Percentiles rank a stretch among this genome's conserved stretches.
Evolutionary conservation across 1,139 yeast genomes (phyloP).

Genomic region (Diutina scorzettiae): DNA sequence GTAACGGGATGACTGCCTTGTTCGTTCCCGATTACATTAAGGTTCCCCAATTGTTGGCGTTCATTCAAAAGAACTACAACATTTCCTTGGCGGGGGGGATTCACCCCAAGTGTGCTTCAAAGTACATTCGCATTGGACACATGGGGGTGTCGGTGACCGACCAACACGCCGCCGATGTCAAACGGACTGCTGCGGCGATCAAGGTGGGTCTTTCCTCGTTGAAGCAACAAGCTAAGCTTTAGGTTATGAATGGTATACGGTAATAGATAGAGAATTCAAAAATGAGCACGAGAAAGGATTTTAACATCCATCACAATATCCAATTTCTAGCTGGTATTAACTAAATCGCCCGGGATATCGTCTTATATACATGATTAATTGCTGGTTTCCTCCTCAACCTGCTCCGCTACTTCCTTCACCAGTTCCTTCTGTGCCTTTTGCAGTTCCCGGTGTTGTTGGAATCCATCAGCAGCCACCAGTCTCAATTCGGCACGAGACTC

Average conservation of each 20-base stretch:
- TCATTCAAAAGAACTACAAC: background rate
- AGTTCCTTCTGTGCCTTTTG: too few relatives aligned
- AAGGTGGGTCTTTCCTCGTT: background rate
- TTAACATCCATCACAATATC: too few relatives aligned
- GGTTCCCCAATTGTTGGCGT: constrained; percentile 4
- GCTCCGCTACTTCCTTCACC: too few relatives aligned
- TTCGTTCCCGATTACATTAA: constrained; percentile 5
- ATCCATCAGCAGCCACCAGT: constrained; percentile 30
- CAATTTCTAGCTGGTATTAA: too few relatives aligned
- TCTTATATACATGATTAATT: too few relatives aligned
- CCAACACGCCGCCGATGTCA: constrained; percentile 5
- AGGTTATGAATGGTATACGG: background rate
- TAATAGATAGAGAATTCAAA: too few relatives aligned
- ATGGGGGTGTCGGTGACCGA: constrained; percentile 6
- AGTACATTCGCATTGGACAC: constrained; percentile 7
- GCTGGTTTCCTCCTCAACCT: too few relatives aligned
- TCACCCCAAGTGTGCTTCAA: constrained; percentile 4
- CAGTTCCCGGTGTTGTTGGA: constrained; percentile 14
- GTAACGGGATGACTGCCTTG: constrained; percentile 7
- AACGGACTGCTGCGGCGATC: constrained; percentile 6
- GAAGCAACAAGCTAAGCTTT: background rate
- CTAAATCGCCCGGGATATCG: too few relatives aligned
- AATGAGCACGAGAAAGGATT: background rate
- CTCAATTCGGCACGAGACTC: constrained; percentile 27
- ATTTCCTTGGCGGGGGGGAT: constrained; percentile 7